Evolutionary conservation across 352 stramenopile genomes (phyloP).

Genomic region (Phytophthora citricola): DNA sequence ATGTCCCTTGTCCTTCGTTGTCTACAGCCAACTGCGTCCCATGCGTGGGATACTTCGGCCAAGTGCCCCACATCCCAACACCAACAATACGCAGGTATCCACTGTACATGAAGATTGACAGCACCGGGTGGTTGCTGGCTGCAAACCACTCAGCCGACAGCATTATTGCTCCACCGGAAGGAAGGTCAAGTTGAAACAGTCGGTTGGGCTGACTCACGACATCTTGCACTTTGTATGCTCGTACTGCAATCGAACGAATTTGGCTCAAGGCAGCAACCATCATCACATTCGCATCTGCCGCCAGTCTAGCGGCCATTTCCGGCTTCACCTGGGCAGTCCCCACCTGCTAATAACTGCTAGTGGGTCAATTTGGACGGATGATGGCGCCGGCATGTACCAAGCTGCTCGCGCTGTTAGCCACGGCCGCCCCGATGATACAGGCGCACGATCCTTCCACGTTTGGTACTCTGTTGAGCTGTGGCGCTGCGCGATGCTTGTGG

Average conservation of each 20-base stretch:
- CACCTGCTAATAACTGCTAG: background rate
- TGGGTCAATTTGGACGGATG: background rate
- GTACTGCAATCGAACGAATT: constrained; percentile 30
- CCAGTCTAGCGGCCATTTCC: constrained; percentile 20
- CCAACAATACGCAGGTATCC: constrained; percentile 9
- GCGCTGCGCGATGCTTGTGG: constrained; percentile 59
- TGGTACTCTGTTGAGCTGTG: constrained; percentile 65
- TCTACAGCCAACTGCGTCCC: background rate
- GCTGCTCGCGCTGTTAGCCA: constrained; percentile 10
- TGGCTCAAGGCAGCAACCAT: constrained; percentile 15
- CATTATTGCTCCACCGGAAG: constrained; percentile 14
- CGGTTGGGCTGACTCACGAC: constrained; percentile 10
- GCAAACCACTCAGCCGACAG: background rate
- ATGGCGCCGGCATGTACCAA: constrained; percentile 19
- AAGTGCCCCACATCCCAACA: constrained; percentile 6
- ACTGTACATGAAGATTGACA: background rate
- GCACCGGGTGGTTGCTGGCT: background rate
- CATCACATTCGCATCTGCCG: constrained; percentile 9
- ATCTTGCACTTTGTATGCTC: constrained; percentile 30
- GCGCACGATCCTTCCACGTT: constrained; percentile 42
- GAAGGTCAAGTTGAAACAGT: constrained; percentile 7
- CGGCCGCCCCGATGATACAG: constrained; percentile 5
- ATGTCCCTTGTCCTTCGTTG: constrained; percentile 8
- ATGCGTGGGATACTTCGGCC: constrained; percentile 15
- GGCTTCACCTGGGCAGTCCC: constrained; percentile 14